Percentiles rank a stretch among this genome's conserved stretches.
Evolutionary conservation across 176 grass and related monocot species (phyloP).

Genomic region (Phyllostachys edulis): DNA sequence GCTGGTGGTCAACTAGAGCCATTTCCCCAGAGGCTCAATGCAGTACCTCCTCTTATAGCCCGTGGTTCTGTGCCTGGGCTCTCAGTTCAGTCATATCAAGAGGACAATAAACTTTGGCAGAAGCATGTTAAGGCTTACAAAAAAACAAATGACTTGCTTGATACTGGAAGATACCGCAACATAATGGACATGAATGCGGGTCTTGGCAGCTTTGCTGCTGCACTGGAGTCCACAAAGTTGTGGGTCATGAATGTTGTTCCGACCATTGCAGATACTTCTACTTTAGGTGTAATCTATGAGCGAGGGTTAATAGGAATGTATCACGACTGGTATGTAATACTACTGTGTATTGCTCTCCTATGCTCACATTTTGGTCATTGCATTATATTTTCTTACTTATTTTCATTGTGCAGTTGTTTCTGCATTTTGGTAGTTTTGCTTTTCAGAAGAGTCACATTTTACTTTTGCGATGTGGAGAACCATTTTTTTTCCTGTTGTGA

Average conservation of each 20-base stretch:
- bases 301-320: slow-evolving; percentile 88
- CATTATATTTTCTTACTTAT: slow-evolving; percentile 7
- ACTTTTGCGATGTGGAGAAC: neutral
- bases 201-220: slow-evolving; percentile 75
- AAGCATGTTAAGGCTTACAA: slow-evolving; percentile 65
- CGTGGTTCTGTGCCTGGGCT: slow-evolving; percentile 47
- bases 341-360: slow-evolving; percentile 1
- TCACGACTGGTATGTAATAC: slow-evolving; percentile 79
- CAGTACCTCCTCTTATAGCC: slow-evolving; percentile 66
- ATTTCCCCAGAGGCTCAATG: slow-evolving; percentile 70
- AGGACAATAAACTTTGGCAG: slow-evolving; percentile 74
- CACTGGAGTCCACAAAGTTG: slow-evolving; percentile 56
- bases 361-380: neutral
- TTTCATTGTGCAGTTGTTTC: neutral
- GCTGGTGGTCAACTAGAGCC: slow-evolving; percentile 58
- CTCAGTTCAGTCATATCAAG: slow-evolving; percentile 48
- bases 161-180: slow-evolving; percentile 70
- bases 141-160: slow-evolving; percentile 62
- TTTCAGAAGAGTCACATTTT: neutral
- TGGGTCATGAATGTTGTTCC: slow-evolving; percentile 91
- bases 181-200: slow-evolving; percentile 90
- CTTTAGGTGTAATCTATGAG: slow-evolving; percentile 80
- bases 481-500: no score
- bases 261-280: slow-evolving; percentile 49
- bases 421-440: neutral